Evolutionary conservation across 345 rosid genomes (phyloP).

Genomic region (Camelina hispida): DNA sequence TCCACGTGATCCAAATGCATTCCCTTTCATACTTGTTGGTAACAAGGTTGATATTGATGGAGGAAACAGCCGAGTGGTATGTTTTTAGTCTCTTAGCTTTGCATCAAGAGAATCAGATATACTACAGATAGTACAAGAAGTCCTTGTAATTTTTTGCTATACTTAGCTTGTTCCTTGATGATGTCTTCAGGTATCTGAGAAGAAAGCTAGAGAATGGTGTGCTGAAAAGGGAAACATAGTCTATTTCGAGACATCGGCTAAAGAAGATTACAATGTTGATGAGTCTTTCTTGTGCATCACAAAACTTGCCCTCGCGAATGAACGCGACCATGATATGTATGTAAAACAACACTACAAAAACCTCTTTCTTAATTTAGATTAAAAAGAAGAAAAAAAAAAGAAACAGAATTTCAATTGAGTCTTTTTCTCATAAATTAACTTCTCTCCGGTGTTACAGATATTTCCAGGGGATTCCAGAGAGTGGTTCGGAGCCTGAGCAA

Average conservation of each 20-base stretch:
- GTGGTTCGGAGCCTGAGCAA: slow-evolving; percentile 76
- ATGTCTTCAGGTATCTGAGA: slow-evolving; percentile 78
- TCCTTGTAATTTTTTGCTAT: neutral
- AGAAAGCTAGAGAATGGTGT: slow-evolving; percentile 99
- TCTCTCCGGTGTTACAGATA: slow-evolving; percentile 55
- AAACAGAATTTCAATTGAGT: neutral
- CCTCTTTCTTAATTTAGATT: too few species aligned
- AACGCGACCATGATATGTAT: slow-evolving; percentile 76
- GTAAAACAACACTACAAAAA: too few species aligned
- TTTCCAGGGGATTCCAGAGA: slow-evolving; percentile 84
- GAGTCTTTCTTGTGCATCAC: slow-evolving; percentile 80
- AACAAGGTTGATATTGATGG: slow-evolving; percentile 99
- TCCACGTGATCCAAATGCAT: slow-evolving; percentile 71
- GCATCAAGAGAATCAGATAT: neutral
- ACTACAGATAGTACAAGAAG: neutral
- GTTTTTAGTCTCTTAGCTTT: slow-evolving; percentile 1
- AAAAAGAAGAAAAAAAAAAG: neutral
- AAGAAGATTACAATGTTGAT: slow-evolving; percentile 93
- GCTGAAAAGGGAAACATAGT: slow-evolving; percentile 84
- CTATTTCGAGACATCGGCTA: slow-evolving; percentile 95
- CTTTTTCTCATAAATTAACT: neutral
- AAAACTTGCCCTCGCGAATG: slow-evolving; percentile 81
- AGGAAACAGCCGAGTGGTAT: slow-evolving; percentile 98
- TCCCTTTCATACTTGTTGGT: slow-evolving; percentile 92
- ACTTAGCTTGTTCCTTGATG: neutral